phyloP scores from a whole-genome alignment of 2,329 filamentous ascomycete genomes.

The Xylariomycetidae sp. region DNA sequence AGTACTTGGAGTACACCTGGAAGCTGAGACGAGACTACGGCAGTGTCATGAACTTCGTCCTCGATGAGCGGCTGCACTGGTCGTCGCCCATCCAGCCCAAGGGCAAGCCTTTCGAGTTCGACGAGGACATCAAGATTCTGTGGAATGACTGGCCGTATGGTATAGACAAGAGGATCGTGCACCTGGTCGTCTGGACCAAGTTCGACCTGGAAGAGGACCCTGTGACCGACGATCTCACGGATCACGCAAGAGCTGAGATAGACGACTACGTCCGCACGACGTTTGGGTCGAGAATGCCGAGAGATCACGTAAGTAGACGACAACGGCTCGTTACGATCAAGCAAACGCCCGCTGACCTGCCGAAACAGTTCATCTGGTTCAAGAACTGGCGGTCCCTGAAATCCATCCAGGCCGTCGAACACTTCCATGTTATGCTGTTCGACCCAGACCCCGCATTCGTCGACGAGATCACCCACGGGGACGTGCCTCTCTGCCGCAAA shows the following conservation, averaged over 20 bases:
- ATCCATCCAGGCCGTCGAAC: slow-evolving; percentile 80
- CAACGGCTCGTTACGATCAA: neutral
- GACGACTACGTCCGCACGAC: slow-evolving; percentile 62
- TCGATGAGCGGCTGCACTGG: slow-evolving; percentile 68
- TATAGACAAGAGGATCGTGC: slow-evolving; percentile 68
- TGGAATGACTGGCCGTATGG: slow-evolving; percentile 96
- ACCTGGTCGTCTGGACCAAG: slow-evolving; percentile 91
- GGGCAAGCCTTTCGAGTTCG: slow-evolving; percentile 36
- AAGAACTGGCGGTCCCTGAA: slow-evolving; percentile 86
- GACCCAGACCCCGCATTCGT: slow-evolving; percentile 67
- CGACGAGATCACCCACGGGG: slow-evolving; percentile 63
- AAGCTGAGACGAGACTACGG: slow-evolving; percentile 62
- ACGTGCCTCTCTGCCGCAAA: slow-evolving; percentile 58
- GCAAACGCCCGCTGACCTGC: slow-evolving; percentile 19
- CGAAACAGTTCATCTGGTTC: slow-evolving; percentile 59
- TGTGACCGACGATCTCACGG: slow-evolving; percentile 60
- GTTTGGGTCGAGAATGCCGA: slow-evolving; percentile 52
- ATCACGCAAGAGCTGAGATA: slow-evolving; percentile 56
- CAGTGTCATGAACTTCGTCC: slow-evolving; percentile 70
- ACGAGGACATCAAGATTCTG: slow-evolving; percentile 64
- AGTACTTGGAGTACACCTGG: slow-evolving; percentile 66
- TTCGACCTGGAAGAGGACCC: slow-evolving; percentile 69
- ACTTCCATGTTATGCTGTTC: slow-evolving; percentile 91
- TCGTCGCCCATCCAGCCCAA: slow-evolving; percentile 30
- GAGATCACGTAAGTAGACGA: slow-evolving; percentile 43